phyloP scores from a whole-genome alignment of 345 rosid genomes.

The Salix exigua region DNA sequence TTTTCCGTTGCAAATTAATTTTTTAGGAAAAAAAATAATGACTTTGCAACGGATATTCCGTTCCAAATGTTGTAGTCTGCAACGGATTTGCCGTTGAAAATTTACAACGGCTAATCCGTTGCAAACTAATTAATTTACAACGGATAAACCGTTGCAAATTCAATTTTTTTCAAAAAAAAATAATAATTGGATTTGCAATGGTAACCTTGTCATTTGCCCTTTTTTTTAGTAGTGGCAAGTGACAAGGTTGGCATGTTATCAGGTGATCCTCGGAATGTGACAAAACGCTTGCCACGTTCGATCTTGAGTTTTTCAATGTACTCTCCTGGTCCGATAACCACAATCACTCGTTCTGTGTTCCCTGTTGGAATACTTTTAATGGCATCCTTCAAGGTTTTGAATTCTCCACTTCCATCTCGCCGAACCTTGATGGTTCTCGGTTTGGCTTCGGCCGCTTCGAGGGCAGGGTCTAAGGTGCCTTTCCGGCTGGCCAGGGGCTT shows the following conservation, averaged over 20 bases:
- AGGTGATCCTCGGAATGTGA: conserved; percentile 49
- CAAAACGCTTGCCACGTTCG: conserved; percentile 36
- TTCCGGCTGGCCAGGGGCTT: conserved; percentile 30
- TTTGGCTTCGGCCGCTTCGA: conserved; percentile 39
- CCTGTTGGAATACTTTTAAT: conserved; percentile 37
- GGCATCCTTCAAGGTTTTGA: conserved; percentile 49
- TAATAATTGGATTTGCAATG: too few species aligned
- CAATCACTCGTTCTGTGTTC: conserved; percentile 48
- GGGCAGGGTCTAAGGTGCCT: conserved; percentile 41
- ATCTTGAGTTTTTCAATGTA: conserved; percentile 55
- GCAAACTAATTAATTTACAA: too few species aligned
- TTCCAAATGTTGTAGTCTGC: too few species aligned
- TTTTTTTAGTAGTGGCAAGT: too few species aligned
- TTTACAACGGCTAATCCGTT: too few species aligned
- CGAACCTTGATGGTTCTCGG: conserved; percentile 38
- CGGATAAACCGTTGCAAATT: too few species aligned
- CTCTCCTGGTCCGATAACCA: conserved; percentile 45
- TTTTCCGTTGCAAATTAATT: too few species aligned
- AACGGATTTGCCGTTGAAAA: too few species aligned
- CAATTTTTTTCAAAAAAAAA: too few species aligned
- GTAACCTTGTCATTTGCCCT: too few species aligned
- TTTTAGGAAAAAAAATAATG: too few species aligned
- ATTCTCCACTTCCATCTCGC: conserved; percentile 46
- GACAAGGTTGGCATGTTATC: conserved; percentile 31
- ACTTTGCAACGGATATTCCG: too few species aligned